Base-by-base conservation (phyloP, 306 rosid species). In the Medicago lupulina region DNA sequence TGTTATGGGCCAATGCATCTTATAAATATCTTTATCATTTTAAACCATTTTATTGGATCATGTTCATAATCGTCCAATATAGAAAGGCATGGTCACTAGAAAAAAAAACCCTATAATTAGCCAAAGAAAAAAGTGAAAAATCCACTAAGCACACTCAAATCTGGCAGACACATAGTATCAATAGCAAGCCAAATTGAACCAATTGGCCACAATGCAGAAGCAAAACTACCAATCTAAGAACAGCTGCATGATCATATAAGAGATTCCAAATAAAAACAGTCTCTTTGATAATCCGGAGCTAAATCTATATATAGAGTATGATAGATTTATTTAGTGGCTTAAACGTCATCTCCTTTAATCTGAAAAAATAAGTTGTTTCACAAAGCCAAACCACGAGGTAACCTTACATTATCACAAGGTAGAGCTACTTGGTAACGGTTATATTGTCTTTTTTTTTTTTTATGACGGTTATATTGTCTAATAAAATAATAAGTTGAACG, bases 21-120 rank as follows among this genome's bases (percentile, higher is more conserved):
- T 23, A 51, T 23, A 51, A 31, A 18, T 83, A 46, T 67, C 51
- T 65, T 23, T 59, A 67, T 65, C 14, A 2, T 53, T 53, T 21
- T 57, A 57, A 11, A 10, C 23, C 4, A 4, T 62, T 78, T 57
- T 74, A 74, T 65, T 58, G 47, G 17, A 58, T 81, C 57, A 49
- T 78, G 79, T 80, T 63, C 59, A 58, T 81, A 63, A 77, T 69
- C 67, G 13, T 67, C 31, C 68, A 70, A 61, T 47, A 16, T 76
- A 41, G 36, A 59, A 43, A 50, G 55, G 31, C 25, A 38, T 71
- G 34, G 15, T 69, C 50, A 71, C 81, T 38, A 44, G 54, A 23
- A 82, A 17, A 23, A 23, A 8, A 19, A 38, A 12, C 34, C 81
- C 65, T 34, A 38, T 28, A 13, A 53, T 75, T 64, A 79, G 9